Evolutionary conservation across 257 asterid genomes (phyloP), one percentile per base, ranked within the genome.

Genomic region (Coffea canephora): DNA sequence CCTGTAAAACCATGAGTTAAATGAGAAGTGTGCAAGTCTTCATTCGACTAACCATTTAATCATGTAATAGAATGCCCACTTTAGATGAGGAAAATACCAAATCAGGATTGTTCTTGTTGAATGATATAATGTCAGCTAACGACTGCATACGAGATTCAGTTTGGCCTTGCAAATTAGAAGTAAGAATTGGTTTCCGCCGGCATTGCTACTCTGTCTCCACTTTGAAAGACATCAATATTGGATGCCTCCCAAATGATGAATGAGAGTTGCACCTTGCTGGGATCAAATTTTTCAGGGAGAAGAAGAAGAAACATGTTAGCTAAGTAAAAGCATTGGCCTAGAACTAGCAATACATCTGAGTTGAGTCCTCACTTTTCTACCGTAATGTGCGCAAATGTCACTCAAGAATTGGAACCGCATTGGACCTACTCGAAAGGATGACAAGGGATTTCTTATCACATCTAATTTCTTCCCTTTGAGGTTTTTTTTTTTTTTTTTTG

Each of bases 401-500:
- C 69, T 85, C 88, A 49, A 90, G 86, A 9, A 84, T 88, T 76
- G 69, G 78, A 69, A 69, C 59, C 68, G 84, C 89, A 64, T 77
- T 77, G 50, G 85, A 77, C 27, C 76, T 80, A 43, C 72, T 71
- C 5, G 85, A 75, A 72, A 78, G 88, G 19, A 83, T 84, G 65
- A 87, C 45, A 64, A 91, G 13, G 94, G 96, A 81, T 89, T 81
- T 39, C 92, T 82, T n/a, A 88, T 86, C 67, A 90, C 82, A 13
- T 95, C 97, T 14, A 91, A 81, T 85, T 90, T 88, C 87, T 90
- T 91, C 18, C 91, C 91, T 62, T 79, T 41, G 43, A 91, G 86
- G 7, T 90, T n/a, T n/a, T n/a, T n/a, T n/a, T n/a, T n/a, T n/a
- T 93, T 70, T 86, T 70, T 86, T 74, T 78, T 67, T 72, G 19